Conservation (phyloP, 768 basidiomycete species). For the Clitopilus passeckerianus region DNA sequence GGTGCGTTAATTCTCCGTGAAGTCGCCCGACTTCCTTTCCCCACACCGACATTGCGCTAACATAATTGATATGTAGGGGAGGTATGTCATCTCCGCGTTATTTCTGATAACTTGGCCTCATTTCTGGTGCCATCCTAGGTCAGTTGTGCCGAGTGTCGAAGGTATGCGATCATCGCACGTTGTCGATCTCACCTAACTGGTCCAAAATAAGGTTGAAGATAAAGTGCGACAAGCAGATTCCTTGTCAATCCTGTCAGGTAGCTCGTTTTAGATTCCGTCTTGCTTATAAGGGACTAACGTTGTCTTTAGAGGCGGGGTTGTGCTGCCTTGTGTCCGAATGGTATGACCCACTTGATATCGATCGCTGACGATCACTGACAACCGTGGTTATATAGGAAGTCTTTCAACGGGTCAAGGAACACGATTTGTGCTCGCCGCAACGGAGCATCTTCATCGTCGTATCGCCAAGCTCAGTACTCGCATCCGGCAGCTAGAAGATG, state of each 20-base stretch:
- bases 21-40: background rate
- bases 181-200: slow-evolving; percentile 2
- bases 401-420: slow-evolving; percentile 79
- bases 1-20: slow-evolving; percentile 26
- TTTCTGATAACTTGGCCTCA: background rate
- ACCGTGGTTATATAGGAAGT: slow-evolving; percentile 38
- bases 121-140: slow-evolving; percentile 34
- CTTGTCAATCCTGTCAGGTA: slow-evolving; percentile 74
- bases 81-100: slow-evolving; percentile 13
- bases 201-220: slow-evolving; percentile 55
- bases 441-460: slow-evolving; percentile 58
- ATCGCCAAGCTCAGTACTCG: slow-evolving; percentile 48
- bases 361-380: background rate
- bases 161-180: slow-evolving; percentile 57
- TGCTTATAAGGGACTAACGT: background rate
- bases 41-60: slow-evolving; percentile 4
- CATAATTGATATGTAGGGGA: slow-evolving; percentile 18
- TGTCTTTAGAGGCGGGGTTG: slow-evolving; percentile 55
- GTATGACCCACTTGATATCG: slow-evolving; percentile 24
- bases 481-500: slow-evolving; percentile 38
- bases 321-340: slow-evolving; percentile 67
- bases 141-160: slow-evolving; percentile 76
- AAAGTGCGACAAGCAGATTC: slow-evolving; percentile 79
- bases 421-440: slow-evolving; percentile 61
- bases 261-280: slow-evolving; percentile 10